These are phyloP conservation scores for Penicillium sp. DNA, from an alignment of 2,329 filamentous ascomycete species.

Conservation along the genomic window DNA sequence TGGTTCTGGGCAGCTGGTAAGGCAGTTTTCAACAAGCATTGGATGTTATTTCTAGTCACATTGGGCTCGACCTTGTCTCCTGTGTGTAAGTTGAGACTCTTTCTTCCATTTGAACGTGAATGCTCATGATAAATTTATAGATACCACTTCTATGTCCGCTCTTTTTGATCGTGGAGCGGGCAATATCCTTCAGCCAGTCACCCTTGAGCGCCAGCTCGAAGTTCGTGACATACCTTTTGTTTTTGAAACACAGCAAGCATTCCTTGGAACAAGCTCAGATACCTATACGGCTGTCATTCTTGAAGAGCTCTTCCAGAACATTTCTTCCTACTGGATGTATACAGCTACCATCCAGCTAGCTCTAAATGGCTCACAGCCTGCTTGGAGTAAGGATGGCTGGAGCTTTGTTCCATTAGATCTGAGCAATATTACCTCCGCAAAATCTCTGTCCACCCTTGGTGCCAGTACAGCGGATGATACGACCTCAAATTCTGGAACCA, in stretches of 20 bases:
- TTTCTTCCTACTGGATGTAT: conserved; percentile 19
- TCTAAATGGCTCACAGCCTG: conserved; percentile 16
- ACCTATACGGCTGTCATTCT: conserved; percentile 9
- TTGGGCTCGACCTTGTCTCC: conserved; percentile 11
- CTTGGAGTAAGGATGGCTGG: conserved; percentile 22
- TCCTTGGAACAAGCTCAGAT: background rate
- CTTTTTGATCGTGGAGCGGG: conserved; percentile 15
- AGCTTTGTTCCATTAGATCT: conserved; percentile 13
- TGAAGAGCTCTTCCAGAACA: conserved; percentile 7
- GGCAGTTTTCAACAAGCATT: conserved; percentile 15
- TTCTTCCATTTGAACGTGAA: background rate
- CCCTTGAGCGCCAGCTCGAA: conserved; percentile 7
- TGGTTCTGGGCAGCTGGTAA: conserved; percentile 17
- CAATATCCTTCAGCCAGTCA: conserved; percentile 4
- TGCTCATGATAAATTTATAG: background rate
- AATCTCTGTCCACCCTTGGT: background rate
- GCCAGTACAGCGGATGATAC: background rate
- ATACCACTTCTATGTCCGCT: conserved; percentile 19
- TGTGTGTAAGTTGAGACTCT: conserved; percentile 10
- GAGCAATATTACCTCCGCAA: background rate
- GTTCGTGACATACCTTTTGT: conserved; percentile 16
- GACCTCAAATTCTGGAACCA: background rate
- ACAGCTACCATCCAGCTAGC: conserved; percentile 16
- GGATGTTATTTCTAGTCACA: conserved; percentile 12
- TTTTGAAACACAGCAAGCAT: conserved; percentile 3